Evolutionary conservation across 2,329 filamentous ascomycete genomes (phyloP).

Genomic region (Pezizomycotina sp.): DNA sequence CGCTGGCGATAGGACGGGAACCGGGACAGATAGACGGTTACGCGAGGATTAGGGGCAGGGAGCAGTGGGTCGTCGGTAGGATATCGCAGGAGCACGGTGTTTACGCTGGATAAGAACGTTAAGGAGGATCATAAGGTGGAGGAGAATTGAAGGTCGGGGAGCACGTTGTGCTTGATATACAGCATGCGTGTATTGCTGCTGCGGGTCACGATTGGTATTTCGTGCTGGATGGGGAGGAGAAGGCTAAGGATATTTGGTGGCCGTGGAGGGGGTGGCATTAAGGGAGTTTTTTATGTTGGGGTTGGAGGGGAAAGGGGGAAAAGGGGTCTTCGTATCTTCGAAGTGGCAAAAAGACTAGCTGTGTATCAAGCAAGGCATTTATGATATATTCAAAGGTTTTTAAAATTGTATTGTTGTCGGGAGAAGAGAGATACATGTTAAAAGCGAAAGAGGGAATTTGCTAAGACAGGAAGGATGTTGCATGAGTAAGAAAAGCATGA

Average conservation of each 20-base stretch:
- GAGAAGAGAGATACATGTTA: constrained; percentile 3
- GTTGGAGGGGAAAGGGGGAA: no score
- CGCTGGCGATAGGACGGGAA: constrained; percentile 54
- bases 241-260: constrained; percentile 60
- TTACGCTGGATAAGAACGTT: constrained; percentile 39
- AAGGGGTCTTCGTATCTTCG: no score
- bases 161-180: constrained; percentile 56
- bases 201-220: constrained; percentile 57
- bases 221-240: constrained; percentile 51
- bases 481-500: constrained; percentile 4
- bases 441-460: constrained; percentile 4
- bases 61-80: constrained; percentile 50
- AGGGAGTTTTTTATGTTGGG: no score
- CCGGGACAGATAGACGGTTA: constrained; percentile 56
- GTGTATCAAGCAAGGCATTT: no score
- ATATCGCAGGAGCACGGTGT: constrained; percentile 69
- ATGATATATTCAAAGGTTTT: no score
- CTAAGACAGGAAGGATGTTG: constrained; percentile 1
- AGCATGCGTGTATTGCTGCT: constrained; percentile 64
- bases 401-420: constrained; percentile 3
- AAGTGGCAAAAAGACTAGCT: no score
- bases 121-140: constrained; percentile 22
- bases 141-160: constrained; percentile 42
- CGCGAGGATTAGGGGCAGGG: constrained; percentile 43
- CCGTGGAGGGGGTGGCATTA: constrained; percentile 57